phyloP scores from a whole-genome alignment of 805 yeast genomes.

The Scheffersomyces spartinae region DNA sequence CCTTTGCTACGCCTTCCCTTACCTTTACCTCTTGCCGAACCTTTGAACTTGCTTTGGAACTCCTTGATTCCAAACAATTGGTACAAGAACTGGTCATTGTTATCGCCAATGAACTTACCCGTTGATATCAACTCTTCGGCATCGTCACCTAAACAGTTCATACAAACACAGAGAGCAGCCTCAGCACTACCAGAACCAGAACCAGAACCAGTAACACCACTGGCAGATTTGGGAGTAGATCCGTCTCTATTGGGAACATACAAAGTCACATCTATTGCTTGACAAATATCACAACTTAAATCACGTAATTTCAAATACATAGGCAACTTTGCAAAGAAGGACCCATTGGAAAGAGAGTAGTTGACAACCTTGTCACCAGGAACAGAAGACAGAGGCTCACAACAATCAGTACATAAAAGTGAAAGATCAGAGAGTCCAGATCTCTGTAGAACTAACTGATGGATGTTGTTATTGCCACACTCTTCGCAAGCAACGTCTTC shows the following conservation, averaged over 20 bases:
- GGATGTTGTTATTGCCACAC: constrained; percentile 43
- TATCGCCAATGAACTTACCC: constrained; percentile 28
- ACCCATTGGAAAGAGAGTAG: constrained; percentile 43
- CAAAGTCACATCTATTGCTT: constrained; percentile 27
- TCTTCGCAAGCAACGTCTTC: constrained; percentile 44
- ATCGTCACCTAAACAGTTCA: constrained; percentile 23
- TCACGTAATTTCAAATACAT: constrained; percentile 41
- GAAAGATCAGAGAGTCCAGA: constrained; percentile 47
- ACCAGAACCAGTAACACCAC: too few relatives aligned
- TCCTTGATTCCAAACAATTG: constrained; percentile 39
- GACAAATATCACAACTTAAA: constrained; percentile 36
- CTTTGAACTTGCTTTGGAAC: constrained; percentile 46
- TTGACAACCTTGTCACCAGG: too few relatives aligned
- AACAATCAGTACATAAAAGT: constrained; percentile 36
- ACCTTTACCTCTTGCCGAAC: constrained; percentile 36
- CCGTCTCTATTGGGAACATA: constrained; percentile 17
- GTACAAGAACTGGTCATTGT: constrained; percentile 34
- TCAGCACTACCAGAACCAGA: too few relatives aligned
- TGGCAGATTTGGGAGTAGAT: too few relatives aligned
- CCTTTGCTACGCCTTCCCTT: constrained; percentile 2
- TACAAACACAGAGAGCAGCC: constrained; percentile 34
- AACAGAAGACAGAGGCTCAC: constrained; percentile 36
- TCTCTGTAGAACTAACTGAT: constrained; percentile 37
- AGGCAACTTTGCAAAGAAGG: constrained; percentile 36
- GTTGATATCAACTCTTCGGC: constrained; percentile 3